A percentile compares a stretch with the other conserved stretches of the same genome.
These are phyloP conservation scores for Angomonas ambiguus DNA, from an alignment of 208 protist genomes.

Conservation along the genomic window DNA sequence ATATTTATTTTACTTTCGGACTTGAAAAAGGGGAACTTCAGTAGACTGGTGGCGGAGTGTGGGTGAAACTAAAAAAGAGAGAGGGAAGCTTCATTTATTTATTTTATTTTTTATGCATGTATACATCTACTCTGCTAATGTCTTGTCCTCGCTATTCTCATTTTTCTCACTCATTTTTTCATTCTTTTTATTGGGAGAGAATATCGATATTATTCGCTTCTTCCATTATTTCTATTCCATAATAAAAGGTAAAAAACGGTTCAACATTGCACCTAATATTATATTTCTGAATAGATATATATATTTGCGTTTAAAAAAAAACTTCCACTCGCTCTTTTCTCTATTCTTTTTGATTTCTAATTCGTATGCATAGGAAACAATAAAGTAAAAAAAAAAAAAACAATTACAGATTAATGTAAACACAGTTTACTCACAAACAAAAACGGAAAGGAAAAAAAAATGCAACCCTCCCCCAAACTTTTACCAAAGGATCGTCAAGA, in stretches of 20 bases:
- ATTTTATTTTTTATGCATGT: neutral
- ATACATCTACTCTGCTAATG: neutral
- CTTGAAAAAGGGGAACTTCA: neutral
- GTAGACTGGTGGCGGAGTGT: neutral
- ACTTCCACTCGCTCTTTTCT: neutral
- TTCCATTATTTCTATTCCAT: neutral
- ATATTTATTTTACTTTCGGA: neutral
- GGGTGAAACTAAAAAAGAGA: neutral
- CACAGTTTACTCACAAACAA: no score
- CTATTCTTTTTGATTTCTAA: neutral
- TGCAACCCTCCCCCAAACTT: no score
- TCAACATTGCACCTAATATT: no score
- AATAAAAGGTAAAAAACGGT: neutral
- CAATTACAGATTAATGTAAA: neutral
- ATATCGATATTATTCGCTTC: neutral
- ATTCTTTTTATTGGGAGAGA: neutral
- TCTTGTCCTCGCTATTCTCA: neutral
- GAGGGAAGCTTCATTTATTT: neutral
- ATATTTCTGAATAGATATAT: no score
- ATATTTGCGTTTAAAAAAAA: no score
- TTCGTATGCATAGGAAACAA: neutral
- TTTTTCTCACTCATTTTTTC: neutral
- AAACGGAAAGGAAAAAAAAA: no score
- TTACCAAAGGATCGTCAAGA: no score
- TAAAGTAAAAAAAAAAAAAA: constrained; percentile 1